Base-by-base conservation (phyloP, 1,284 basidiomycete species). In the Irpex rosettiformis region DNA sequence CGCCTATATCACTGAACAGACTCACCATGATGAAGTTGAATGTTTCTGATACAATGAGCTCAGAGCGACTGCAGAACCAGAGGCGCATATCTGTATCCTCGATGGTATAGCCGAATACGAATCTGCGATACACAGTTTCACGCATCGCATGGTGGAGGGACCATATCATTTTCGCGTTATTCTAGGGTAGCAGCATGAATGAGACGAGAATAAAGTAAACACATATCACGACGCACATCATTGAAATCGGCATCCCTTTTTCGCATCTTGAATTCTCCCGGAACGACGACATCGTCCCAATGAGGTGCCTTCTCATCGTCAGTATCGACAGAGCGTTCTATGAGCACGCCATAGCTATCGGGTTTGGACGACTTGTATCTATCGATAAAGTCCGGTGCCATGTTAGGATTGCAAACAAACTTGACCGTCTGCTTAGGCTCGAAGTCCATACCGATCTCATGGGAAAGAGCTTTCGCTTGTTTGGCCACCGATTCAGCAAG, bases 1-100 rank as follows among this genome's bases (percentile, higher is more conserved):
- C 40, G 24, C 10, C 5, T 1, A 21, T 22, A 25, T 8, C 3
- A 49, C 2, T 30, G 10, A 16, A 37, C 11, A 11, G 7, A 49
- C 51, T 22, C 49, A 61, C 59, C 33, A 45, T 57, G 18, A 61
- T 40, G 24, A 61, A 52, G 25, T 61, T 45, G 28, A 61, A 61
- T 8, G 29, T 51, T n/a, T 55, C 30, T 1, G 59, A 57, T 3
- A 58, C 56, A 7, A 58, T 28, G 7, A 58, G 7, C 10, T 58
- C 40, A n/a, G 56, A 29, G 10, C 59, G 56, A 37, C 52, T 56
- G 16, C 52, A 51, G 40, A 29, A 57, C 59, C 59, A 61, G 1
- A 58, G 21, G 8, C 52, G 42, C 59, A 61, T 61, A 8, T 0
- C 3, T 1, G 25, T 30, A 16, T 58, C 48, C 30, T 61, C 56